These are phyloP conservation scores for Carex kokanica DNA, from an alignment of 176 grass and related monocot species.

Conservation along the genomic window DNA sequence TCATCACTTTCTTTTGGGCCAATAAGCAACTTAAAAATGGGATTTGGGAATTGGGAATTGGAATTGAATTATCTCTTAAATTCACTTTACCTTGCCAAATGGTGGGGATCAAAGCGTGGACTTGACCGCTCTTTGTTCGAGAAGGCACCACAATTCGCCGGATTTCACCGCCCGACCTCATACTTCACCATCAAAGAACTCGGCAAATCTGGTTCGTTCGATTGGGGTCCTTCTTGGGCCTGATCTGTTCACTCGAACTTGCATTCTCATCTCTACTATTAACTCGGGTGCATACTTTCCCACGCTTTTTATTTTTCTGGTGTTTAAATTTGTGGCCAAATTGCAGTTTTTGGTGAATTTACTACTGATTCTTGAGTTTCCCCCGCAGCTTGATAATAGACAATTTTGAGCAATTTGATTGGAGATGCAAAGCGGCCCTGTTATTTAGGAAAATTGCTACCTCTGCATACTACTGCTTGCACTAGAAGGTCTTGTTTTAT, in stretches of 20 bases:
- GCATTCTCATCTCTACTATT: not conserved
- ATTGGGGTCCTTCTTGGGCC: not conserved
- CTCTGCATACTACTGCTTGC: not conserved
- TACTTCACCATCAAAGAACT: not conserved
- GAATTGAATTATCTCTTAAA: not conserved
- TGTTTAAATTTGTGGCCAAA: not conserved
- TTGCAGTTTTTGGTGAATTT: not conserved
- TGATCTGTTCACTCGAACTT: not conserved
- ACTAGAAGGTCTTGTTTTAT: not conserved
- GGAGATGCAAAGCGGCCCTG: not conserved
- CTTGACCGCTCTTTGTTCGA: not conserved
- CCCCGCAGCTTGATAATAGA: not conserved
- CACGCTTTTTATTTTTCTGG: not conserved
- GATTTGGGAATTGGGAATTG: not conserved
- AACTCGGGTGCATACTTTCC: not conserved
- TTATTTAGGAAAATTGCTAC: not conserved
- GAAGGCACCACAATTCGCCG: not conserved
- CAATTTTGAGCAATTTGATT: conserved; percentile 3
- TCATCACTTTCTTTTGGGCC: not conserved
- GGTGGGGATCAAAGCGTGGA: not conserved
- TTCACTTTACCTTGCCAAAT: not conserved
- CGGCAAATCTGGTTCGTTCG: not conserved
- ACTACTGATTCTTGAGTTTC: not conserved
- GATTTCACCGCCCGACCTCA: not conserved
- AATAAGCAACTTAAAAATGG: not conserved